Base-by-base conservation (phyloP, 257 asterid genomes). In the Leonotis leonurus region DNA sequence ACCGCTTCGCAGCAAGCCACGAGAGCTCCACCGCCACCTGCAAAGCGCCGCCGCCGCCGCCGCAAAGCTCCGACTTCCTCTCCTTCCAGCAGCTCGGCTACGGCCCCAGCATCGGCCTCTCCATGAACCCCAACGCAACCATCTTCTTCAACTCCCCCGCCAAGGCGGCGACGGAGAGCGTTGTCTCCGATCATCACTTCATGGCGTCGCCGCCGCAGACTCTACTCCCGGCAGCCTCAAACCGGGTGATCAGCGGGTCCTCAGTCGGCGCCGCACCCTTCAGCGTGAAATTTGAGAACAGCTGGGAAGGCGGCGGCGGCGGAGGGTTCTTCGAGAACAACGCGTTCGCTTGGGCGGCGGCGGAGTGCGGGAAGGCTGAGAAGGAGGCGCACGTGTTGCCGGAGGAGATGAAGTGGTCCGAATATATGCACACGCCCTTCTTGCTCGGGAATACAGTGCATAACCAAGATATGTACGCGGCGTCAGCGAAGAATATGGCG, bases 361-460 rank as follows among this genome's bases (percentile, higher is more conserved):
- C 70, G 8, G 70, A 73, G 1, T 58, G 76, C 1, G 79, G 77
- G 26, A 84, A 74, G 50, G 3, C 77, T 0, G 79, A 62, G 55
- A 77, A 65, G 55, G 76, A 67, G 60, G 77, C 61, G 16, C 12
- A 13, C 4, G 80, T 69, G 30, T 29, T 53, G 2, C 41, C 80
- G 1, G 90, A 81, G 6, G 91, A 83, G 11, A 75, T 78, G 7
- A 85, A 76, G 68, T 87, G 97, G 98, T 59, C 77, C 0, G 96
- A 88, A 8, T 90, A 85, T 80, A 64, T 90, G 33, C 98, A 83
- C 18, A 56, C 84, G 13, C 95, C 91, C n/a, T 80, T 78, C 16
- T 16, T 82, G 5, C 60, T 78, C 2, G 85, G 84, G 10, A 79
- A 55, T 29, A n/a, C 75, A 7, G 35, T 67, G 0, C 76, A 69